Conservation (phyloP, 2,329 filamentous ascomycete genomes). For the Paecilomyces dactylethromorphus region DNA sequence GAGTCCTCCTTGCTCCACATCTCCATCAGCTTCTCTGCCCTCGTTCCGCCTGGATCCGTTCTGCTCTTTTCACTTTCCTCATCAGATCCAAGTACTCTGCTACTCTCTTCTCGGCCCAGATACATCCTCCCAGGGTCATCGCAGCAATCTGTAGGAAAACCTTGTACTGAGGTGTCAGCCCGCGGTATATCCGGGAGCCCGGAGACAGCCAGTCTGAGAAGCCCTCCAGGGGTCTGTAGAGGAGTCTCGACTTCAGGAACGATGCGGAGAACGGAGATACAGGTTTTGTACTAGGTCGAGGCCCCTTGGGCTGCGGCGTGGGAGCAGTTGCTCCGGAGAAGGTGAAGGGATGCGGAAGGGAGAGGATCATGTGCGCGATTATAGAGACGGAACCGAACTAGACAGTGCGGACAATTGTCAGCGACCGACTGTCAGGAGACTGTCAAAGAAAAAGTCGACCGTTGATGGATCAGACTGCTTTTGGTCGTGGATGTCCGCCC, state of each 20-base stretch:
- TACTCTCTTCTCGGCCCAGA: conserved; percentile 43
- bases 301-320: conserved; percentile 9
- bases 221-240: conserved; percentile 39
- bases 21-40: not conserved
- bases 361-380: conserved; percentile 39
- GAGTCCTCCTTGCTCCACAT: not conserved
- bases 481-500: not conserved
- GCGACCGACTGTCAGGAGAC: not conserved
- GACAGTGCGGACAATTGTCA: not conserved
- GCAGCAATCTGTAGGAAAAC: conserved; percentile 41
- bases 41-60: conserved; percentile 26
- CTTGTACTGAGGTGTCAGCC: conserved; percentile 44
- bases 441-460: not conserved
- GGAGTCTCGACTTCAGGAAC: conserved; percentile 22
- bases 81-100: conserved; percentile 40
- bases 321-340: conserved; percentile 27
- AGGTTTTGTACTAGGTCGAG: conserved; percentile 10
- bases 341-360: conserved; percentile 35
- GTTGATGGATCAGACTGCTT: not conserved
- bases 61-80: conserved; percentile 34
- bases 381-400: conserved; percentile 42
- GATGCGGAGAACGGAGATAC: conserved; percentile 22
- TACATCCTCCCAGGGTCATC: conserved; percentile 43
- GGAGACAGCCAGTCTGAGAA: conserved; percentile 44
- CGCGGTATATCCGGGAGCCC: conserved; percentile 37